Base-by-base conservation (phyloP, 106 monocot genomes). In the Dendrobium catenatum region DNA sequence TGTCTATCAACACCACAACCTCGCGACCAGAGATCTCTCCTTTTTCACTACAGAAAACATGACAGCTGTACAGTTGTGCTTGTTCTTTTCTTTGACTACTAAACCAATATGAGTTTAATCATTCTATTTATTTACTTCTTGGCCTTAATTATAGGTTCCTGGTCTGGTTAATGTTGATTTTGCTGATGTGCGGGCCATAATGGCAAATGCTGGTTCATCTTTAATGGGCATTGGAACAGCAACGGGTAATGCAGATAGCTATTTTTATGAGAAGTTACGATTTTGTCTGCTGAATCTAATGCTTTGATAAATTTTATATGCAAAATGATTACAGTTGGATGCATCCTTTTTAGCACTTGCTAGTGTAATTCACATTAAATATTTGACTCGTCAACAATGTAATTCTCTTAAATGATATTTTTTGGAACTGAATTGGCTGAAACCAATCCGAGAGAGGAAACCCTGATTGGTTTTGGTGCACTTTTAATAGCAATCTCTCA, bases 161-260 rank as follows among this genome's bases (percentile, higher is more conserved):
- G 96, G 96, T 76, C 80, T 94, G 81, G 96, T 96, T 42, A 96
- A 96, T 89, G 96, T 96, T 82, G 96, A 96, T 84, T 96, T 96
- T 88, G 96, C 96, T 72, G 96, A 96, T 87, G 91, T 96, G n/a
- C 86, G 96, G 22, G 90, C 96, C 33, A 96, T 96, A 77, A 96
- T 96, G 96, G 88, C 83, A 79, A 81, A 92, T 94, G 96, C 96
- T 31, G 96, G 96, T 72, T 96, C 96, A 54, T 96, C 96, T 43
- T 89, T 96, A 77, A 91, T 96, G 96, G 96, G 96, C 33, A 96
- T 96, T 82, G 96, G 96, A 81, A 92, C 91, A 81, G 96, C 96
- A 81, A 96, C 94, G 85, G 94, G 96, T 94, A 83, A 51, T 33
- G 37, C 11, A 70, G 20, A 70, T 33, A 16, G 24, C 70, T 70